phyloP scores from a whole-genome alignment of 106 monocot genomes.

The Narthecium ossifragum region DNA sequence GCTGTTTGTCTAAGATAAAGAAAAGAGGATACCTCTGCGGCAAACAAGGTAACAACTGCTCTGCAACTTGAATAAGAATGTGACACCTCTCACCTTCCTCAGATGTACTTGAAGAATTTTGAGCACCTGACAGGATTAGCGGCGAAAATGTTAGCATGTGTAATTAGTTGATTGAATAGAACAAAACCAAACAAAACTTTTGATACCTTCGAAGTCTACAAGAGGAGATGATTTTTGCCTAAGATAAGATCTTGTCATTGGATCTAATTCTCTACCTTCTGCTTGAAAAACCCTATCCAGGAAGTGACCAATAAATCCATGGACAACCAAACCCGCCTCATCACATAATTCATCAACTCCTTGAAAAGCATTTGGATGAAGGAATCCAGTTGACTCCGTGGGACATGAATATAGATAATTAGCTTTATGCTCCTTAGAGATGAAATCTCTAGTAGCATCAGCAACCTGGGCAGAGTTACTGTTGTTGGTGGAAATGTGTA shows the following conservation, averaged over 20 bases:
- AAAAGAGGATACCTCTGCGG: conserved; percentile 48
- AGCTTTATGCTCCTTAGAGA: too few species aligned
- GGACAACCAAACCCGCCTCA: conserved; percentile 59
- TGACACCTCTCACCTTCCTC: conserved; percentile 8
- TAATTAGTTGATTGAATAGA: too few species aligned
- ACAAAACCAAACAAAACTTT: background rate
- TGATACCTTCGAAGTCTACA: conserved; percentile 26
- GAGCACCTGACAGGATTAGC: conserved; percentile 9
- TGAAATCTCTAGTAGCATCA: too few species aligned
- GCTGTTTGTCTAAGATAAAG: too few species aligned
- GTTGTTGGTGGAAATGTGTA: background rate
- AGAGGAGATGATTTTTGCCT: conserved; percentile 18
- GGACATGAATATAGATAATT: background rate
- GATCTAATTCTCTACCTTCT: conserved; percentile 30
- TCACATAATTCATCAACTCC: conserved; percentile 52
- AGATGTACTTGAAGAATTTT: background rate
- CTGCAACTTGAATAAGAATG: conserved; percentile 35
- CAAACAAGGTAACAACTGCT: conserved; percentile 42
- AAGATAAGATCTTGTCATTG: conserved; percentile 22
- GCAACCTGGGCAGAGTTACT: background rate
- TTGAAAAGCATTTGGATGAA: background rate
- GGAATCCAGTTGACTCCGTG: background rate
- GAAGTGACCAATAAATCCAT: conserved; percentile 37
- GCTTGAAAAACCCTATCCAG: conserved; percentile 35
- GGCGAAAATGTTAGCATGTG: background rate